A percentile compares a stretch with the other conserved stretches of the same genome.
phyloP scores from a whole-genome alignment of 306 rosid genomes.

The Fragaria nilgerrensis region DNA sequence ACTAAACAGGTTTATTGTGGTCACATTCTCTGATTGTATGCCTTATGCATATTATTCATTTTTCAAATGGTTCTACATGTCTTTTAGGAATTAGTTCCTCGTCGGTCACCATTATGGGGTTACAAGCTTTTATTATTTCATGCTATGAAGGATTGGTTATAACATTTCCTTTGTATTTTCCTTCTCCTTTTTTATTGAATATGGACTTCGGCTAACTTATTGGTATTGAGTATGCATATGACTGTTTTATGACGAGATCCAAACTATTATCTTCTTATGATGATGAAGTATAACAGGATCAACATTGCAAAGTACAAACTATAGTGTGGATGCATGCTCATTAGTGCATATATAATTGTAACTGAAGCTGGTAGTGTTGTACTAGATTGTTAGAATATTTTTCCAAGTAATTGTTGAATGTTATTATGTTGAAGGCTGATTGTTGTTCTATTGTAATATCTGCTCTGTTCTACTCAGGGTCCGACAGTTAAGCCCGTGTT shows the following conservation, averaged over 20 bases:
- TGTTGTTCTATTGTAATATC: neutral
- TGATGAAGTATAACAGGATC: neutral
- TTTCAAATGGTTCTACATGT: neutral
- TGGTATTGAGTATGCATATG: constrained; percentile 6
- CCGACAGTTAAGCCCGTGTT: constrained; percentile 40
- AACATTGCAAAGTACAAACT: neutral
- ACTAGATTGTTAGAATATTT: neutral
- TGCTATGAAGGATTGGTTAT: neutral
- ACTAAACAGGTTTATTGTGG: neutral
- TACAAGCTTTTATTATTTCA: neutral
- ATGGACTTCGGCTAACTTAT: neutral
- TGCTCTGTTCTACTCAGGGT: constrained; percentile 37
- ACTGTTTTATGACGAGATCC: neutral
- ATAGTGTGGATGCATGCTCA: neutral
- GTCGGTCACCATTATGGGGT: neutral
- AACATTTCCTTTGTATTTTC: neutral
- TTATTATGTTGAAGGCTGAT: constrained; percentile 7
- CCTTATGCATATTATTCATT: neutral
- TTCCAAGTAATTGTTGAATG: neutral
- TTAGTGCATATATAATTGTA: neutral
- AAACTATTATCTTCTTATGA: neutral
- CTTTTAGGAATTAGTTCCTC: neutral
- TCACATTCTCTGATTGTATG: neutral
- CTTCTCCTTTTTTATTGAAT: neutral
- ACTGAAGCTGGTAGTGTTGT: neutral